These are phyloP conservation scores for Kodamaea sp. DNA, from an alignment of 1,139 yeast genomes.

Conservation along the genomic window DNA sequence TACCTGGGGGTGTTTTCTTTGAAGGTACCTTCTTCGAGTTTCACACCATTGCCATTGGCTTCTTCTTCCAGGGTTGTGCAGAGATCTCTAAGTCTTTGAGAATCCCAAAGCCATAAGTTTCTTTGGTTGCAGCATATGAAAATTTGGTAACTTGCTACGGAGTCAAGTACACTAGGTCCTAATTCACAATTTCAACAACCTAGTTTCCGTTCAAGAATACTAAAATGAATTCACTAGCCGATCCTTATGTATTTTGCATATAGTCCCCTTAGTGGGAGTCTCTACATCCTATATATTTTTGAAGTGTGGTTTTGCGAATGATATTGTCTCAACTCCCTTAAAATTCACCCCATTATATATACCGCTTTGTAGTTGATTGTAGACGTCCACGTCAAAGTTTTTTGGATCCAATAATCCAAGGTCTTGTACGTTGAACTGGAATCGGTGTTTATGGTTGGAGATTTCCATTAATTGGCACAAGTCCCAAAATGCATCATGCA, in stretches of 20 bases:
- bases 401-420: conserved; percentile 46
- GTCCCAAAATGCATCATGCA: conserved; percentile 46
- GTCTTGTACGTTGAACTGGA: conserved; percentile 25
- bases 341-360: conserved; percentile 26
- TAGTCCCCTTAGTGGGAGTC: too few species aligned
- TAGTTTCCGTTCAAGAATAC: too few species aligned
- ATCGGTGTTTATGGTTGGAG: conserved; percentile 33
- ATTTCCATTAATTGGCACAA: conserved; percentile 32
- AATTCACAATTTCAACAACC: too few species aligned
- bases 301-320: conserved; percentile 19
- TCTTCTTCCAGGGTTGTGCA: conserved; percentile 81
- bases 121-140: too few species aligned
- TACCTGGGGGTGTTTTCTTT: conserved; percentile 69
- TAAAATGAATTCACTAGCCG: too few species aligned
- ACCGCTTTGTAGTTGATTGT: conserved; percentile 29
- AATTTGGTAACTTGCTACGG: too few species aligned
- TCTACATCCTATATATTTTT: conserved; percentile 4
- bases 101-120: conserved; percentile 78
- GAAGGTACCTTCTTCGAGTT: conserved; percentile 62
- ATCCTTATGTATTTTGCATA: too few species aligned
- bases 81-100: conserved; percentile 89
- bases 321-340: conserved; percentile 21
- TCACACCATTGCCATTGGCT: conserved; percentile 68
- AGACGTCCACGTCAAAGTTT: conserved; percentile 30
- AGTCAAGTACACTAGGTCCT: too few species aligned